Percentiles rank a stretch among this genome's conserved stretches.
Conservation (phyloP, 129 eudicot genomes). For the sunflower (Helianthus annuus) region DNA sequence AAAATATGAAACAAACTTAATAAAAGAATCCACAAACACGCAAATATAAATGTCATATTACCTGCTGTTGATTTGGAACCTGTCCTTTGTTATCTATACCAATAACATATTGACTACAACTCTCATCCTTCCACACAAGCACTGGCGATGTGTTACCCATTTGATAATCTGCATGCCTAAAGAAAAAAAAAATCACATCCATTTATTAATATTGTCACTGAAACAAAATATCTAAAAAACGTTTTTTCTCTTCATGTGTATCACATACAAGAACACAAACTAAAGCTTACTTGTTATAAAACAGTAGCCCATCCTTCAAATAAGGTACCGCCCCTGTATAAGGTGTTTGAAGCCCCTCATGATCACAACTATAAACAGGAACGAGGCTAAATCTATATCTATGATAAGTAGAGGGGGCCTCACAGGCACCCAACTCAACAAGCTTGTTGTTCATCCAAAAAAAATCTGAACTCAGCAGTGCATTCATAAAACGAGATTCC, state of each 20-base stretch:
- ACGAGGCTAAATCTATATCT: slow-evolving; percentile 72
- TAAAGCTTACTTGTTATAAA: slow-evolving; percentile 80
- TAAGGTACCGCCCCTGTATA: slow-evolving; percentile 75
- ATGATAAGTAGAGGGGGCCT: slow-evolving; percentile 73
- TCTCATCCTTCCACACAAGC: slow-evolving; percentile 93
- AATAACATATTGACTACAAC: slow-evolving; percentile 85
- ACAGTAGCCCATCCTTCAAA: slow-evolving; percentile 82
- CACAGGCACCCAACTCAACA: slow-evolving; percentile 78
- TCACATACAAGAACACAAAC: neutral
- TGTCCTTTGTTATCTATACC: slow-evolving; percentile 87
- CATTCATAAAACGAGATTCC: slow-evolving; percentile 91
- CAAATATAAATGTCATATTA: slow-evolving; percentile 26
- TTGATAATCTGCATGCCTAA: slow-evolving; percentile 90
- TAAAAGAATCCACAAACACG: slow-evolving; percentile 11
- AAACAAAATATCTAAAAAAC: slow-evolving; percentile 5
- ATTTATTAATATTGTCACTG: neutral
- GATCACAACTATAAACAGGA: slow-evolving; percentile 80
- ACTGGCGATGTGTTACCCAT: slow-evolving; percentile 82
- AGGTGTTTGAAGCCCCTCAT: slow-evolving; percentile 73
- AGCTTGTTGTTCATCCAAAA: slow-evolving; percentile 96
- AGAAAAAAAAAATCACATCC: slow-evolving; percentile 3
- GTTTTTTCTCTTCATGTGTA: neutral
- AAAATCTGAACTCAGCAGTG: slow-evolving; percentile 92
- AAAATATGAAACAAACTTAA: neutral
- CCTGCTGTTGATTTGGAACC: slow-evolving; percentile 84